Base-by-base conservation (phyloP, 2,329 filamentous ascomycete species). In the Myriosclerotinia duriaeana region DNA sequence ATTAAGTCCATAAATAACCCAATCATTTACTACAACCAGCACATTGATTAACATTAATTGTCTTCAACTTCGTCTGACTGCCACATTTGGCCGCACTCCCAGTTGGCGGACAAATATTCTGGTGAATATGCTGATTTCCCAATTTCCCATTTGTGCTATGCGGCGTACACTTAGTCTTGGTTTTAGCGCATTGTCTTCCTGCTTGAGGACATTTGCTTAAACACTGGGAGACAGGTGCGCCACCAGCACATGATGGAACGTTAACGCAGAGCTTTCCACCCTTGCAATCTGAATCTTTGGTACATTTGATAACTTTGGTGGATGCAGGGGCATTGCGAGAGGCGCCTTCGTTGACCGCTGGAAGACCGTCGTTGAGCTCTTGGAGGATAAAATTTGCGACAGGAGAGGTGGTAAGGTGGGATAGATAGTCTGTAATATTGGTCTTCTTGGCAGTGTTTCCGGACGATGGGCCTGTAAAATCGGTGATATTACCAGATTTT, bases 301-400 rank as follows among this genome's bases (percentile, higher is more conserved):
- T 64, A 30, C 65, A 66, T n/a, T 55, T 38, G 7, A 55, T 50
- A 15, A 66, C 30, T 12, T 36, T 66, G 1, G 48, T n/a, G 22
- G 58, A 64, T 40, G 22, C 44, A 11, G 30, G 50, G 2, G 56
- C 36, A 44, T 66, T 66, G 8, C 65, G 65, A 7, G 65, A 17
- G 12, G 14, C 9, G 7, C 42, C 34, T 9, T 63, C 42, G 11
- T 44, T 40, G 14, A 26, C 4, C 2, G 15, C 65, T 12, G 65
- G 58, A 1, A 66, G 52, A 17, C 65, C 65, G 14, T 53, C 7
- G 7, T 64, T 48, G n/a, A 66, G 59, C 6, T 34, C 48, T 34
- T 63, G 58, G 15, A 66, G 52, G 14, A 66, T 66, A 5, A n/a
- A 40, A 7, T 66, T 66, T n/a, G 65, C 52, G 12, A 66, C 42